Percentiles rank a stretch among this genome's conserved stretches.
phyloP scores from a whole-genome alignment of 306 rosid species.

The Hylodesmum podocarpum region DNA sequence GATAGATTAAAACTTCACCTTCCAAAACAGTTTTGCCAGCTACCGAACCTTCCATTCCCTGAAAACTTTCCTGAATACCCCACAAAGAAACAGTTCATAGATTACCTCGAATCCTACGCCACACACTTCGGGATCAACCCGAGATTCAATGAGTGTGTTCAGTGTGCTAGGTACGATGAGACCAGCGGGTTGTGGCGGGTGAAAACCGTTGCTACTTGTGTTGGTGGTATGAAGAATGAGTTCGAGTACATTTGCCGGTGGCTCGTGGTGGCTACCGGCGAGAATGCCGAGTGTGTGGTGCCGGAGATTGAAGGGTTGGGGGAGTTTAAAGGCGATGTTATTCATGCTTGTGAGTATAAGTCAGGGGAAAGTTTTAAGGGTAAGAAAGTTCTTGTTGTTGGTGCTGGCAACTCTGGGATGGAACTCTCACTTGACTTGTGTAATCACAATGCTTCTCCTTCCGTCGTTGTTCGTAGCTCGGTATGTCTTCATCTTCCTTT shows the following conservation, averaged over 20 bases:
- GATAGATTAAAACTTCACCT: constrained; percentile 92
- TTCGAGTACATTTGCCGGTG: constrained; percentile 79
- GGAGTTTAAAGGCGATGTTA: constrained; percentile 62
- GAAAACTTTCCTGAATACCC: constrained; percentile 83
- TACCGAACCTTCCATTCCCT: constrained; percentile 81
- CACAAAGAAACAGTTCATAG: constrained; percentile 66
- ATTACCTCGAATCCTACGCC: constrained; percentile 74
- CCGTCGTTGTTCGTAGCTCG: constrained; percentile 84
- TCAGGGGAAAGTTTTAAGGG: constrained; percentile 76
- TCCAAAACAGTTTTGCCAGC: constrained; percentile 90
- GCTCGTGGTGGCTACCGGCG: constrained; percentile 95
- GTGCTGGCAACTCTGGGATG: constrained; percentile 98
- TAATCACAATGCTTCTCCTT: constrained; percentile 78
- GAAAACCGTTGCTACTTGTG: constrained; percentile 43
- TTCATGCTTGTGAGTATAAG: constrained; percentile 77
- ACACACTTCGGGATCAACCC: constrained; percentile 64
- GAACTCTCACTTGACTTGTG: constrained; percentile 88
- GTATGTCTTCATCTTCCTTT: constrained; percentile 37
- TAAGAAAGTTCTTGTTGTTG: constrained; percentile 86
- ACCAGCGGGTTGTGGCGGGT: constrained; percentile 79
- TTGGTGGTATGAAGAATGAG: constrained; percentile 34
- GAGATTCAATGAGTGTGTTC: constrained; percentile 71
- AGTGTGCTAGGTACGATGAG: constrained; percentile 60
- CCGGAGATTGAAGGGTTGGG: constrained; percentile 74
- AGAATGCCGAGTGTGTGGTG: constrained; percentile 79